Evolutionary conservation across 2,329 filamentous ascomycete genomes (phyloP).

Genomic region (Didymella sp.): DNA sequence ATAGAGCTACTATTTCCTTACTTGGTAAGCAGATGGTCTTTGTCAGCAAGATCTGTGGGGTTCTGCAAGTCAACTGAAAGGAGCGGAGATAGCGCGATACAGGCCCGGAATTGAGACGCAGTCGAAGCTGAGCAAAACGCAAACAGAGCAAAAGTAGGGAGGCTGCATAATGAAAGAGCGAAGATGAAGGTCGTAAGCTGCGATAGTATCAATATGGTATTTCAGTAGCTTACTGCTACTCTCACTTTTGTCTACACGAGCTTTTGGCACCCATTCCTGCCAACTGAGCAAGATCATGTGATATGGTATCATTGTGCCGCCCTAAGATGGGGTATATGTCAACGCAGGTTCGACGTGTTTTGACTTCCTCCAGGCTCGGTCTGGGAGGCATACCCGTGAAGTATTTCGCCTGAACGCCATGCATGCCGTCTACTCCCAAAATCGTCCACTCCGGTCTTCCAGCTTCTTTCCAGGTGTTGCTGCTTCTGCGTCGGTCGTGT

Average conservation of each 20-base stretch:
- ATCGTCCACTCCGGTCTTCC: neutral
- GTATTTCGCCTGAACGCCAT: conserved; percentile 32
- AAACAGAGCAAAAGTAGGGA: neutral
- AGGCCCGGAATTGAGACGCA: neutral
- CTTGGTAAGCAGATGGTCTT: too few relatives aligned
- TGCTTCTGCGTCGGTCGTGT: conserved; percentile 5
- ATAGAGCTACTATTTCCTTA: too few relatives aligned
- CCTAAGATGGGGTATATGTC: conserved; percentile 32
- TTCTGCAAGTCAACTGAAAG: neutral
- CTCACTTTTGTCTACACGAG: conserved; percentile 23
- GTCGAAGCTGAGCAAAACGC: neutral
- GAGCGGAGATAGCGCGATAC: neutral
- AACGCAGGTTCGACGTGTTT: conserved; percentile 21
- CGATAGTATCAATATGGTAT: conserved; percentile 7
- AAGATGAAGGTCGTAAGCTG: neutral
- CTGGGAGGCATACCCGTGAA: conserved; percentile 30
- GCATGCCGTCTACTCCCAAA: conserved; percentile 18
- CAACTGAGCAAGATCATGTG: conserved; percentile 15
- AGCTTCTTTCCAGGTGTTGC: neutral
- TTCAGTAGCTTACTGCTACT: conserved; percentile 1
- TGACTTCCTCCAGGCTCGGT: conserved; percentile 12
- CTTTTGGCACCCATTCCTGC: conserved; percentile 13
- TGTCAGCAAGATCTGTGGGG: too few relatives aligned
- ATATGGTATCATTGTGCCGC: conserved; percentile 38
- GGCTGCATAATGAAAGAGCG: neutral